phyloP scores from a whole-genome alignment of 2,329 filamentous ascomycete species.

The Corynespora cassiicola region DNA sequence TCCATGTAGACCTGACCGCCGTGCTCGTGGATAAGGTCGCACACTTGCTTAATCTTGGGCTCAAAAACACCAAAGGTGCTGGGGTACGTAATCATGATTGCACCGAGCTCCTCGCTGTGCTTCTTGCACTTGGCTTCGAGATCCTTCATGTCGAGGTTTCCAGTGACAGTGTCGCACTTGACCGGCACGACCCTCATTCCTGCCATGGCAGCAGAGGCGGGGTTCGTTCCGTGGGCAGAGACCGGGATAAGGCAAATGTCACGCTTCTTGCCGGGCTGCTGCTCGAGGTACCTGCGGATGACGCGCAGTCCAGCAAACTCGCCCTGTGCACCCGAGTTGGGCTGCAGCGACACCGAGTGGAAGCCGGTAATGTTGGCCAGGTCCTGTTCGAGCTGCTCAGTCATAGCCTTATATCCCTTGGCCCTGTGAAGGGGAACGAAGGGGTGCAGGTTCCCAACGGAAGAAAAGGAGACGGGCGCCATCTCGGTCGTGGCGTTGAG shows the following conservation, averaged over 20 bases:
- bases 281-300: conserved; percentile 83
- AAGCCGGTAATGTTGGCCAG: conserved; percentile 87
- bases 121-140: conserved; percentile 88
- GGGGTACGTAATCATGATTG: conserved; percentile 97
- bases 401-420: conserved; percentile 73
- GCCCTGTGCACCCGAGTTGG: conserved; percentile 94
- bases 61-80: conserved; percentile 96
- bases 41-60: conserved; percentile 84
- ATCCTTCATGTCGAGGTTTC: conserved; percentile 87
- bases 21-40: conserved; percentile 82
- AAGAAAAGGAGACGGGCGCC: conserved; percentile 79
- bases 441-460: conserved; percentile 82
- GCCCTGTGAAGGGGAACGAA: conserved; percentile 71
- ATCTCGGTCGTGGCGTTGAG: conserved; percentile 94
- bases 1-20: conserved; percentile 99
- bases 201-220: conserved; percentile 92
- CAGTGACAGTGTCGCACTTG: conserved; percentile 86
- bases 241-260: conserved; percentile 95
- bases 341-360: conserved; percentile 86
- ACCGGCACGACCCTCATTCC: conserved; percentile 93
- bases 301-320: conserved; percentile 90
- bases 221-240: conserved; percentile 95
- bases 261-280: conserved; percentile 70
- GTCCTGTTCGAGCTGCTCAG: conserved; percentile 75
- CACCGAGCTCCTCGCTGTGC: conserved; percentile 82